Conservation (phyloP, 352 stramenopile species). For the Globisporangium uncinulatum region DNA sequence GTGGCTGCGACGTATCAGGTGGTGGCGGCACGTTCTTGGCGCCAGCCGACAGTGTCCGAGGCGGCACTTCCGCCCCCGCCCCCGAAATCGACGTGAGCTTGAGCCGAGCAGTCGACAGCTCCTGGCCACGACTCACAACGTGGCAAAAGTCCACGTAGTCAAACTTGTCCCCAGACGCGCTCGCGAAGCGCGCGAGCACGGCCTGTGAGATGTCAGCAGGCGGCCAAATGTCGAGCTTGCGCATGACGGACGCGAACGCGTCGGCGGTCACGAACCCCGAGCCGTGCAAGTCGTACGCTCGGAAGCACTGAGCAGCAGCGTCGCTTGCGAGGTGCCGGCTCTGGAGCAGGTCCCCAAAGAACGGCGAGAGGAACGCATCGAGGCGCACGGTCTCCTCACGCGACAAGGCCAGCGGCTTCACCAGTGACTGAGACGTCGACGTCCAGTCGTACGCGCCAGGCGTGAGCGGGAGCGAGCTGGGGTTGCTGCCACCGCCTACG, state of each 20-base stretch:
- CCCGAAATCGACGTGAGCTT: neutral
- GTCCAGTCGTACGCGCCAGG: too few species aligned
- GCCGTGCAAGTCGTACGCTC: constrained; percentile 51
- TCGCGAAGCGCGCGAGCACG: constrained; percentile 42
- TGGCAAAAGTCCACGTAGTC: constrained; percentile 76
- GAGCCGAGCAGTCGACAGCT: constrained; percentile 6
- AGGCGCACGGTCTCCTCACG: constrained; percentile 39
- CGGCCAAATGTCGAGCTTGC: constrained; percentile 54
- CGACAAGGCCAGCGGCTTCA: constrained; percentile 9
- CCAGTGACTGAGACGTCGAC: neutral
- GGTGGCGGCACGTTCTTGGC: neutral
- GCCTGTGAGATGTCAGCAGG: constrained; percentile 32
- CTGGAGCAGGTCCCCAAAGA: constrained; percentile 45
- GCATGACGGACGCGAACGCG: constrained; percentile 54
- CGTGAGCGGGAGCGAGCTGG: neutral
- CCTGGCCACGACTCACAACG: constrained; percentile 13
- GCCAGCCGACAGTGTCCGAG: neutral
- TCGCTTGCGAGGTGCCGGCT: constrained; percentile 26
- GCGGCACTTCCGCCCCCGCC: neutral
- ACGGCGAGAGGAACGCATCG: constrained; percentile 35
- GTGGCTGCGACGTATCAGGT: neutral
- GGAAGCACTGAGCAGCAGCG: constrained; percentile 33
- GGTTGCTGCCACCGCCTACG: neutral
- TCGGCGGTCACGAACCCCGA: constrained; percentile 62
- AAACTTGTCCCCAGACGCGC: constrained; percentile 40